Conservation (phyloP, 2,329 filamentous ascomycete genomes). For the Arthroderma sp. region DNA sequence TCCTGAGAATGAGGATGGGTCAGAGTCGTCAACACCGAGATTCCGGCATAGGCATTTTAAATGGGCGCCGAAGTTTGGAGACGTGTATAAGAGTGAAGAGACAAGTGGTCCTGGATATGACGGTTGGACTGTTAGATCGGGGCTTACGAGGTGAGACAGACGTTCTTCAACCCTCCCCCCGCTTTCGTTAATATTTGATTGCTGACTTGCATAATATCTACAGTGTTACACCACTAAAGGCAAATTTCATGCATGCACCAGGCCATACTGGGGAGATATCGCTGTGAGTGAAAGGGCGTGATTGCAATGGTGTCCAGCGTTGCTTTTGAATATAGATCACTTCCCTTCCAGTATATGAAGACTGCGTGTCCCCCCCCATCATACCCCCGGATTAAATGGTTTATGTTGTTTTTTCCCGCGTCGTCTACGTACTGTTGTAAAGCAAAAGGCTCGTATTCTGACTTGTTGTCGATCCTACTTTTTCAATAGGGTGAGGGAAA, state of each 20-base stretch:
- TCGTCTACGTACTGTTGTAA: not conserved
- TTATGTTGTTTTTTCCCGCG: not conserved
- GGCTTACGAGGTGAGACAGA: constrained; percentile 59
- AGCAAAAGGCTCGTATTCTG: not conserved
- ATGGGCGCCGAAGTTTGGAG: constrained; percentile 77
- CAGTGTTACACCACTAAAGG: constrained; percentile 79
- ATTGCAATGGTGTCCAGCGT: constrained; percentile 12
- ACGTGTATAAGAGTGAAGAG: constrained; percentile 80
- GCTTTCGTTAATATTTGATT: not conserved
- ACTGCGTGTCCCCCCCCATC: not conserved
- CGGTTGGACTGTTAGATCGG: constrained; percentile 82
- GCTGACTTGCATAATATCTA: constrained; percentile 1
- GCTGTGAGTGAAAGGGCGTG: constrained; percentile 52
- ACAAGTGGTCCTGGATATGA: constrained; percentile 70
- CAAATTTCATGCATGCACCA: constrained; percentile 75
- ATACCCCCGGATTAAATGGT: not conserved
- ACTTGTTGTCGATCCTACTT: not conserved
- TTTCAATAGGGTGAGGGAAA: constrained; percentile 6
- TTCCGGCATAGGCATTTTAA: constrained; percentile 82
- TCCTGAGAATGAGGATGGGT: constrained; percentile 15
- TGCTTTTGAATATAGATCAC: constrained; percentile 17
- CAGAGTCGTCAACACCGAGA: constrained; percentile 23
- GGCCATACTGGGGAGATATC: constrained; percentile 59
- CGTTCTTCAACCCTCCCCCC: not conserved
- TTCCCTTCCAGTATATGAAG: constrained; percentile 17